Evolutionary conservation across 2,329 filamentous ascomycete genomes (phyloP), one percentile per base, ranked within the genome.

Genomic region (Sporothrix curviconia): DNA sequence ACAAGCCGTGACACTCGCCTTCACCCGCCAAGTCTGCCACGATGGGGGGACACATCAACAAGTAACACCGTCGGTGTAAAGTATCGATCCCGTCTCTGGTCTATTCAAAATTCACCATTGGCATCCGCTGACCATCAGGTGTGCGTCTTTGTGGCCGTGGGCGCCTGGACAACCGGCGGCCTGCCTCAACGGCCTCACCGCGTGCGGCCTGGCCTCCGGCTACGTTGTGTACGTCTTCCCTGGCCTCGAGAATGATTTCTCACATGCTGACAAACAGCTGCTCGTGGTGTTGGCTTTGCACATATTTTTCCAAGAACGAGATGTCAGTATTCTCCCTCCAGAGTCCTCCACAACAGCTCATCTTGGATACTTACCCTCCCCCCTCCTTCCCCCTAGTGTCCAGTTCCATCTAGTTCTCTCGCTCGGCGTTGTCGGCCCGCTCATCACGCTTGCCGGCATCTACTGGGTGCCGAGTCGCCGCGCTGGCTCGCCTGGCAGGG

Each of bases 401-500:
- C 55, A 52, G 14, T 57, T 54, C 39, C 51, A 39, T 28, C 51
- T 54, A 7, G 25, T 54, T 7, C 28, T 54, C 9, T 37, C 51
- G 1, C 39, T 54, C 17, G 55, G 34, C 46, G 55, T 57, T 28
- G 19, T 57, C 47, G 55, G 55, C 39, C 55, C 55, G n/a, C 12
- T 51, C n/a, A 52, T 57, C 44, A 57, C 55, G 8, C 55, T 57
- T 12, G 34, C 46, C 46, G 55, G 55, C 47, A 57, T 57, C 46
- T 47, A 47, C 46, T 57, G 46, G 37, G 53, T 60, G 8, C 59
- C 32, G 59, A 60, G 30, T 58, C 56, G 9, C 59, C 59, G 4
- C 59, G 59, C 24, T 60, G 59, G 59, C 59, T 60, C 40, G 59
- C 56, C 61, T 88, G 88, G 62, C 80, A 79, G 6, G 85, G 83